Conservation (phyloP, 257 asterid genomes). For the Solanum bulbocastanum region DNA sequence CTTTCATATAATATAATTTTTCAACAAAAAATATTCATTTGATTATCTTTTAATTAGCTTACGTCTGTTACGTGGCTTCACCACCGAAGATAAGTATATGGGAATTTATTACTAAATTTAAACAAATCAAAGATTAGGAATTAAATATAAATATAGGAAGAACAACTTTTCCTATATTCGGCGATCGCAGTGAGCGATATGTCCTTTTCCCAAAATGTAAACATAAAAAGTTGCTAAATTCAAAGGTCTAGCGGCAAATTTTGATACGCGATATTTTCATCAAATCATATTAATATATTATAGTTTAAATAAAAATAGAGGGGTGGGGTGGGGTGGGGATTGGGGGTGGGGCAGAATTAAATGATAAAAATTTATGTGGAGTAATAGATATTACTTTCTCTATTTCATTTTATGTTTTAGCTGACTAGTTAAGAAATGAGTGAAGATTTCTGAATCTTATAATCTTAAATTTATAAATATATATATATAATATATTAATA, state of each 20-base stretch:
- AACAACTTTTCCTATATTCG: not conserved
- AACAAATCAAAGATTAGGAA: not conserved
- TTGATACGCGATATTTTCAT: not conserved
- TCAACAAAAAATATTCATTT: not conserved
- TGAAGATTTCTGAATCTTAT: too few relatives aligned
- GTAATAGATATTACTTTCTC: too few relatives aligned
- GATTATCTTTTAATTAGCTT: not conserved
- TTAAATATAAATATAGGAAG: not conserved
- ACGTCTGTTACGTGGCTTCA: not conserved
- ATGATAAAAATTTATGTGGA: not conserved
- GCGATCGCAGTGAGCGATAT: not conserved
- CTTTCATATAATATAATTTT: too few relatives aligned
- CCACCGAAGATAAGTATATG: not conserved
- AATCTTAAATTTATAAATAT: too few relatives aligned
- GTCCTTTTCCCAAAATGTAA: not conserved
- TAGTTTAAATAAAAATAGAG: not conserved
- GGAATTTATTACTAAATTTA: not conserved
- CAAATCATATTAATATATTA: not conserved
- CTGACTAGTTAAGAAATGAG: accelerated
- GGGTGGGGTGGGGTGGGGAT: not conserved
- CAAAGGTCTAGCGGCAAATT: not conserved
- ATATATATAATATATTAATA: too few relatives aligned
- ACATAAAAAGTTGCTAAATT: not conserved
- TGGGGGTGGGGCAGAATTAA: not conserved
- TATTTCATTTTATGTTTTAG: not conserved